A percentile compares a stretch with the other conserved stretches of the same genome.
phyloP scores from a whole-genome alignment of 176 grass and related monocot genomes.

The Elymus sibiricus region DNA sequence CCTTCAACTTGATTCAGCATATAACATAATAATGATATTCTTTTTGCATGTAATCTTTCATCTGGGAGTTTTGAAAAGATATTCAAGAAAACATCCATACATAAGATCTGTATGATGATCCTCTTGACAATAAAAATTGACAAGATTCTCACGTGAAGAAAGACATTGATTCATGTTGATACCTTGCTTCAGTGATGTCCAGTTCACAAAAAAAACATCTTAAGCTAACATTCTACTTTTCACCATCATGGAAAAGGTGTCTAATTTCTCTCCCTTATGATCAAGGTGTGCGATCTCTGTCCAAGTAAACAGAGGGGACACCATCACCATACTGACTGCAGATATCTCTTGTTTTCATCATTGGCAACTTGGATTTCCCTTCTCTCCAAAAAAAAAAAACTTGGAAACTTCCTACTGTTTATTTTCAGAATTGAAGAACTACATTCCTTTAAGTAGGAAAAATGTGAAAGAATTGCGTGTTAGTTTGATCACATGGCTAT shows the following conservation, averaged over 20 bases:
- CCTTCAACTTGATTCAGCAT: not conserved
- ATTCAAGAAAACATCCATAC: not conserved
- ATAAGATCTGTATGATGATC: not conserved
- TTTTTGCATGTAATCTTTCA: not conserved
- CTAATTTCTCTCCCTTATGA: not conserved
- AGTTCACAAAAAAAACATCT: not conserved
- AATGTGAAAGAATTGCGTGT: not conserved
- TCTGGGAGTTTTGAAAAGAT: not conserved
- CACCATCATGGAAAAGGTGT: not conserved
- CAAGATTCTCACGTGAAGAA: not conserved
- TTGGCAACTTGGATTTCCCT: not conserved
- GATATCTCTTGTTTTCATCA: not conserved
- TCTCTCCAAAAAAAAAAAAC: too few relatives aligned
- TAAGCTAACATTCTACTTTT: not conserved
- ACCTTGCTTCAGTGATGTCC: not conserved
- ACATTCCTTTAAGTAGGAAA: not conserved
- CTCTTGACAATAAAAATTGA: not conserved
- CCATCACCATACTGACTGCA: not conserved
- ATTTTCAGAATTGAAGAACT: not conserved
- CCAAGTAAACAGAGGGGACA: not conserved
- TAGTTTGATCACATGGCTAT: not conserved
- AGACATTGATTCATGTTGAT: not conserved
- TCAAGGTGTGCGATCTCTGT: not conserved
- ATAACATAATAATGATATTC: not conserved
- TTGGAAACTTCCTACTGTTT: not conserved